A percentile compares a stretch with the other conserved stretches of the same genome.
phyloP scores from a whole-genome alignment of 768 basidiomycete genomes.

The Pleurotus sapidus region DNA sequence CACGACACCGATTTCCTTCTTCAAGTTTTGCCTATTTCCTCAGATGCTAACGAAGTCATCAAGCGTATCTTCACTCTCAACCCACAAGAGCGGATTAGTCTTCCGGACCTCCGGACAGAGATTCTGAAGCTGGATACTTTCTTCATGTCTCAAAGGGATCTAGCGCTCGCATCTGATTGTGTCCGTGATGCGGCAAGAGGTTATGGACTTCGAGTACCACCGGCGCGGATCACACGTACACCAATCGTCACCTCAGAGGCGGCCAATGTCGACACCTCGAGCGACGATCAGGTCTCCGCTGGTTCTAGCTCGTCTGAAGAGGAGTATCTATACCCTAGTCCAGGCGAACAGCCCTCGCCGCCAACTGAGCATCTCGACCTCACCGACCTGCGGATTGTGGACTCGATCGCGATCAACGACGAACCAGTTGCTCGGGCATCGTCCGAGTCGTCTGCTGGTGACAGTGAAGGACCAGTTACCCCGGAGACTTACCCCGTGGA shows the following conservation, averaged over 20 bases:
- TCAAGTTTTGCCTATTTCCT: constrained; percentile 71
- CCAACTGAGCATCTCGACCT: constrained; percentile 8
- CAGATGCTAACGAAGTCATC: constrained; percentile 60
- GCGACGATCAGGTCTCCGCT: constrained; percentile 10
- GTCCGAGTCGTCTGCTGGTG: constrained; percentile 25
- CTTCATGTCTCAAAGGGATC: constrained; percentile 52
- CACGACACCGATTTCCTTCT: constrained; percentile 62
- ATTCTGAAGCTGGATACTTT: constrained; percentile 59
- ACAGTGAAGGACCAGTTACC: constrained; percentile 48
- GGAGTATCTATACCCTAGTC: constrained; percentile 32
- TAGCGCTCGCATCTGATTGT: constrained; percentile 24
- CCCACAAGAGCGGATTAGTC: constrained; percentile 56
- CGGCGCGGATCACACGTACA: background rate
- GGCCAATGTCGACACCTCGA: background rate
- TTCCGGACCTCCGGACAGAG: constrained; percentile 55
- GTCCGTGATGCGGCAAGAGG: constrained; percentile 16
- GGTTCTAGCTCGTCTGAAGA: constrained; percentile 28
- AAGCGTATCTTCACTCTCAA: constrained; percentile 71
- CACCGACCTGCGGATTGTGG: constrained; percentile 15
- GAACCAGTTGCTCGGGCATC: constrained; percentile 18
- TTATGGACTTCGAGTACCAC: constrained; percentile 7
- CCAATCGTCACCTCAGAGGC: background rate
- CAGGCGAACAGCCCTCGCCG: constrained; percentile 23
- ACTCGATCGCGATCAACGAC: constrained; percentile 13
- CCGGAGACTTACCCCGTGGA: constrained; percentile 40